phyloP scores from a whole-genome alignment of 2,329 filamentous ascomycete species.

The Nemania sp. region DNA sequence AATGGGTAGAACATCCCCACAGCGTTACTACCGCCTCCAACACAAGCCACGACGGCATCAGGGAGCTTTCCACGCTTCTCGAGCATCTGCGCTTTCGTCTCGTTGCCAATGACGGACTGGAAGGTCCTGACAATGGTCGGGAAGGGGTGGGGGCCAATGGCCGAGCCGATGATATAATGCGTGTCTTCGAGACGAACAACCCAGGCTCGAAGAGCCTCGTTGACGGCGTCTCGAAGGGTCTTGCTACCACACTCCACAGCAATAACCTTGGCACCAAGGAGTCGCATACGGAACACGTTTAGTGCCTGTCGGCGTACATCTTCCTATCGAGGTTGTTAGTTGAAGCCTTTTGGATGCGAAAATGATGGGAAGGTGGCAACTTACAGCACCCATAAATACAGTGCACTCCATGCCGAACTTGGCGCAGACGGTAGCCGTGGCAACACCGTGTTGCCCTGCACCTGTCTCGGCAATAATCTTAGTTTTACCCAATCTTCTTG shows the following conservation, averaged over 20 bases:
- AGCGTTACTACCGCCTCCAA: constrained; percentile 94
- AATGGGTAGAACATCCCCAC: constrained; percentile 99
- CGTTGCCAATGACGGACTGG: constrained; percentile 94
- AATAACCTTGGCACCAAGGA: constrained; percentile 92
- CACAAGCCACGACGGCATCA: constrained; percentile 95
- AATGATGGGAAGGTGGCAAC: constrained; percentile 40
- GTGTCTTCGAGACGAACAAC: constrained; percentile 92
- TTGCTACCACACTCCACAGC: constrained; percentile 91
- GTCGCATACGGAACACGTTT: constrained; percentile 98
- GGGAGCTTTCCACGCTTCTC: constrained; percentile 88
- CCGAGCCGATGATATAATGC: constrained; percentile 98
- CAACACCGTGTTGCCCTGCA: constrained; percentile 96
- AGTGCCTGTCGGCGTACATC: constrained; percentile 95
- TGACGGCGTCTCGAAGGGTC: constrained; percentile 88
- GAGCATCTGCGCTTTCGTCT: constrained; percentile 93
- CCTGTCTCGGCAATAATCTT: constrained; percentile 98
- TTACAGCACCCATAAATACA: constrained; percentile 92
- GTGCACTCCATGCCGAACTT: constrained; percentile 99
- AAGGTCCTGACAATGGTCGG: constrained; percentile 97
- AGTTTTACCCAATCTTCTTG: constrained; percentile 88
- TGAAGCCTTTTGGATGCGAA: neutral
- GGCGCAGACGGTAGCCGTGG: constrained; percentile 95
- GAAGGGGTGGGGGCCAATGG: constrained; percentile 97
- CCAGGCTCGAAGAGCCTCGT: constrained; percentile 95
- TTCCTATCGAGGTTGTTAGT: constrained; percentile 62